Percentiles rank a stretch among this genome's conserved stretches.
Conservation (phyloP, 352 stramenopile genomes). For the Globisporangium takayamanum region DNA sequence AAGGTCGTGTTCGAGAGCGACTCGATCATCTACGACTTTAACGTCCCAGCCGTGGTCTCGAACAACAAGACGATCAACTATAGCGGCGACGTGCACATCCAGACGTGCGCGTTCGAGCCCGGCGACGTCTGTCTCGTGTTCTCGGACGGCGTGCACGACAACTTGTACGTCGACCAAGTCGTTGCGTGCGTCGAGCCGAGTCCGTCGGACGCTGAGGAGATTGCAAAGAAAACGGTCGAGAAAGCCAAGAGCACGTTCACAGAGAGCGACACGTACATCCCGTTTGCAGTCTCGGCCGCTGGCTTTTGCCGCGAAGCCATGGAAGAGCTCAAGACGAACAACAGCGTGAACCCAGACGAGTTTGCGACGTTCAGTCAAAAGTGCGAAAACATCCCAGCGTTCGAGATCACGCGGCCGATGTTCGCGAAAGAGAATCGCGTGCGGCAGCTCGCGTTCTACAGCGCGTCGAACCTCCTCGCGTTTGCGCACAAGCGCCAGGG, state of each 20-base stretch:
- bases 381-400: slow-evolving; percentile 63
- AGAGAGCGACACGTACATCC: slow-evolving; percentile 62
- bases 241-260: slow-evolving; percentile 66
- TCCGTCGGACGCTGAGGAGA: slow-evolving; percentile 52
- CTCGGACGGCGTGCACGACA: slow-evolving; percentile 85
- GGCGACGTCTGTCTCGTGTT: slow-evolving; percentile 81
- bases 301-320: slow-evolving; percentile 76
- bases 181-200: slow-evolving; percentile 46
- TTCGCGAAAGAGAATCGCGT: slow-evolving; percentile 84
- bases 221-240: slow-evolving; percentile 67
- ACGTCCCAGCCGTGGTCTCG: slow-evolving; percentile 81
- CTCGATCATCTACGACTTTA: slow-evolving; percentile 89
- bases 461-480: slow-evolving; percentile 79
- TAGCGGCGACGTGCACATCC: slow-evolving; percentile 54
- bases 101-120: slow-evolving; percentile 63
- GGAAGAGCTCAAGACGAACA: slow-evolving; percentile 67
- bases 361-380: slow-evolving; percentile 66
- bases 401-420: slow-evolving; percentile 45
- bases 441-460: slow-evolving; percentile 84
- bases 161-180: slow-evolving; percentile 83
- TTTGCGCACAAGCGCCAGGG: slow-evolving; percentile 87
- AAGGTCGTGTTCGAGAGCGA: slow-evolving; percentile 82
- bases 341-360: slow-evolving; percentile 51
- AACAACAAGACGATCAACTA: slow-evolving; percentile 86
- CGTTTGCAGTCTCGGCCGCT: slow-evolving; percentile 78